Evolutionary conservation across 2,329 filamentous ascomycete genomes (phyloP).

Genomic region (Drechslerella dactyloides): DNA sequence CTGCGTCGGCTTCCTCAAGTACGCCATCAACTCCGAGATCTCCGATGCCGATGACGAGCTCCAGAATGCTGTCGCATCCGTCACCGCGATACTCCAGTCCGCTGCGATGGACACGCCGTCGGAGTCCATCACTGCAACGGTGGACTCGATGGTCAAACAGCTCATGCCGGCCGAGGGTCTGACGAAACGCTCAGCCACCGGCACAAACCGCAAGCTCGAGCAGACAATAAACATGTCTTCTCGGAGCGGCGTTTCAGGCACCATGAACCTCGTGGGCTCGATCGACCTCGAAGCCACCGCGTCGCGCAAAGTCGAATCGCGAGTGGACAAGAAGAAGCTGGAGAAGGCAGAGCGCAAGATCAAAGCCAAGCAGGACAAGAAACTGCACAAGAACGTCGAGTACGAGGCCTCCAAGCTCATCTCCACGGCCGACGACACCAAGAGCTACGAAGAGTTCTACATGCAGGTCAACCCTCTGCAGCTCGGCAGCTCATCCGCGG

Average conservation of each 20-base stretch:
- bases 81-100: conserved; percentile 88
- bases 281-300: conserved; percentile 96
- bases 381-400: conserved; percentile 96
- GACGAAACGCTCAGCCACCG: conserved; percentile 67
- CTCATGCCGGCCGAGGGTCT: conserved; percentile 68
- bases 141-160: conserved; percentile 85
- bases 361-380: conserved; percentile 97
- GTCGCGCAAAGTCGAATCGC: conserved; percentile 90
- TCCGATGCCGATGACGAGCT: conserved; percentile 75
- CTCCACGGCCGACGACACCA: conserved; percentile 77
- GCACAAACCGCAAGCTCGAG: conserved; percentile 81
- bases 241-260: conserved; percentile 94
- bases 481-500: conserved; percentile 71
- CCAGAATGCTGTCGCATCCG: conserved; percentile 78
- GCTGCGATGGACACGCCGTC: conserved; percentile 73
- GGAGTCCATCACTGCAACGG: conserved; percentile 81
- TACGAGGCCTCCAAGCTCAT: conserved; percentile 93
- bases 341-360: conserved; percentile 99
- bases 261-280: conserved; percentile 77
- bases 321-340: conserved; percentile 97
- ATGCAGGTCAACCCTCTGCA: conserved; percentile 99
- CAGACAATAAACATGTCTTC: conserved; percentile 94
- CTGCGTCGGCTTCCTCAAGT: conserved; percentile 89
- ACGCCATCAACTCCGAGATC: conserved; percentile 84
- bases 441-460: conserved; percentile 99